Conservation (phyloP, 495 filamentous ascomycete species). For the Talaromyces borbonicus region DNA sequence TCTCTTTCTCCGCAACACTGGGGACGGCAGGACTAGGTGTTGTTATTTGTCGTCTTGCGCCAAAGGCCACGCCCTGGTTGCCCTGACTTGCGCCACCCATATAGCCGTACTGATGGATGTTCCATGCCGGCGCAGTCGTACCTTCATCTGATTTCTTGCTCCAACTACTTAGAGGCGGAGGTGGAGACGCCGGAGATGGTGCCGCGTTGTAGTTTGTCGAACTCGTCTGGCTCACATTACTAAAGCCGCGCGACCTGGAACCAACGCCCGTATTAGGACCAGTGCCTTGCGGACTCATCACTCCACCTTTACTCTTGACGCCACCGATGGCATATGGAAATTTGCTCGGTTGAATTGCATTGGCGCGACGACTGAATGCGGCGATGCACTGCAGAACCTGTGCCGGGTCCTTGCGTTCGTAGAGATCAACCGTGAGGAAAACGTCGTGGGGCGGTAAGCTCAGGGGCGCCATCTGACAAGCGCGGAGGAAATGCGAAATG, state of each 20-base stretch:
- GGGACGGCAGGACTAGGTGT: conserved; percentile 69
- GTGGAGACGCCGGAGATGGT: conserved; percentile 24
- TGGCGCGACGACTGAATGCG: conserved; percentile 82
- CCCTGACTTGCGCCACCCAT: conserved; percentile 97
- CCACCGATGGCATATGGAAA: conserved; percentile 68
- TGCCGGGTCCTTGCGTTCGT: conserved; percentile 90
- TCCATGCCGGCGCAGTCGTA: conserved; percentile 84
- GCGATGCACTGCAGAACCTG: conserved; percentile 91
- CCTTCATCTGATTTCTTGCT: conserved; percentile 75
- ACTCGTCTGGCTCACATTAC: conserved; percentile 56
- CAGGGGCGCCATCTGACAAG: conserved; percentile 73
- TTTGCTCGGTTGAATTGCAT: conserved; percentile 59
- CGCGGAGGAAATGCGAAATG: conserved; percentile 89
- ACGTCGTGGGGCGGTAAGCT: conserved; percentile 87
- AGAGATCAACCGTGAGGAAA: conserved; percentile 96
- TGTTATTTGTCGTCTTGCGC: conserved; percentile 86
- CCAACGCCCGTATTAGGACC: conserved; percentile 40
- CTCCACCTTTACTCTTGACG: conserved; percentile 45
- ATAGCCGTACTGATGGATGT: conserved; percentile 97
- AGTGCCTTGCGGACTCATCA: conserved; percentile 62
- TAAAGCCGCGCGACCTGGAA: conserved; percentile 48
- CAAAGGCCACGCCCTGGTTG: conserved; percentile 88
- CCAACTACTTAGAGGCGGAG: conserved; percentile 70
- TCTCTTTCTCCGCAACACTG: conserved; percentile 57
- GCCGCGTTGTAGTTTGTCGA: conserved; percentile 44